These are phyloP conservation scores for Dendrobium huoshanense DNA, from an alignment of 106 monocot genomes.

Conservation along the genomic window DNA sequence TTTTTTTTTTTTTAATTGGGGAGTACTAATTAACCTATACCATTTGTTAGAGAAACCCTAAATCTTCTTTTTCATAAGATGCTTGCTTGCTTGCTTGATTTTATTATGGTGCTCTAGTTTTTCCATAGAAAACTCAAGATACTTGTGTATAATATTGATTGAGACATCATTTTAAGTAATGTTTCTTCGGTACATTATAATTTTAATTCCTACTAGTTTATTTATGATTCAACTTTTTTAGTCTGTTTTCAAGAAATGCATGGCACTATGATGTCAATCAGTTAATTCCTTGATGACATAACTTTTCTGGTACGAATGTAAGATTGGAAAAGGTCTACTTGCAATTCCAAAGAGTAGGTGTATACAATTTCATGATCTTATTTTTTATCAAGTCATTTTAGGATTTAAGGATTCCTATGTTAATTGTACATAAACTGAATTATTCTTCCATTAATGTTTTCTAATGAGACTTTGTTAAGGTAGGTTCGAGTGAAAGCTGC, in stretches of 20 bases:
- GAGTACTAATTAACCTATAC: neutral
- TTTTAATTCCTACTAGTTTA: neutral
- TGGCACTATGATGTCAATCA: too few species aligned
- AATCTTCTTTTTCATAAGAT: neutral
- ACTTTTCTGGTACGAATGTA: too few species aligned
- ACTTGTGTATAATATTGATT: neutral
- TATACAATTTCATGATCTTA: too few species aligned
- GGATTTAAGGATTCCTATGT: neutral
- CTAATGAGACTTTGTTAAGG: conserved; percentile 7
- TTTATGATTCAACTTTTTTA: neutral
- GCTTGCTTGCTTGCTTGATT: neutral
- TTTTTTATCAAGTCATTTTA: neutral
- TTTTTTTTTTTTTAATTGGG: neutral
- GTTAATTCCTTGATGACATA: too few species aligned
- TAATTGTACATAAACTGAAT: neutral
- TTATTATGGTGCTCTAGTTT: neutral
- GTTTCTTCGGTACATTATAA: neutral
- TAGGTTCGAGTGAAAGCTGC: conserved; percentile 97
- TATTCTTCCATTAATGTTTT: neutral
- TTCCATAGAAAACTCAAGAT: neutral
- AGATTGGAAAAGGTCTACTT: too few species aligned
- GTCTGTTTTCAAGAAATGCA: too few species aligned
- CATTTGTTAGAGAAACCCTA: neutral
- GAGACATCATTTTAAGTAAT: neutral
- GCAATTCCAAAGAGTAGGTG: too few species aligned